Evolutionary conservation across 306 rosid genomes (phyloP).

Genomic region (Vigna unguiculata): DNA sequence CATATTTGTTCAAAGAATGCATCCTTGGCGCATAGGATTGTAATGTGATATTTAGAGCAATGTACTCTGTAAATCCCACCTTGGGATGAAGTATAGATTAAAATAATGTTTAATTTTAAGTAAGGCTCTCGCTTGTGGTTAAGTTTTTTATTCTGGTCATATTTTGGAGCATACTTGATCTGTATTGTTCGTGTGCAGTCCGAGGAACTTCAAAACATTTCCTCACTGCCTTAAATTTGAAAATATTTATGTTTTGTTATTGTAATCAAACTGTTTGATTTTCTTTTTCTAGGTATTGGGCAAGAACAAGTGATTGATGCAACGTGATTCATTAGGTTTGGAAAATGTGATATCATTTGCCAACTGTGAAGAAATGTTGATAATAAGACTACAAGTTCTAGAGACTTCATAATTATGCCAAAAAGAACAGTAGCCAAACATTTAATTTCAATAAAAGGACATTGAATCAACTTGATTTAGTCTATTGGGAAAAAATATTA

Average conservation of each 20-base stretch:
- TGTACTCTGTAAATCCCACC: slow-evolving; percentile 62
- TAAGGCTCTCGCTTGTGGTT: not conserved
- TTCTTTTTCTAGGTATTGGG: not conserved
- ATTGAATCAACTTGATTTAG: too few species aligned
- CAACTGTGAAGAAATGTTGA: too few species aligned
- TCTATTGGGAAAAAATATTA: too few species aligned
- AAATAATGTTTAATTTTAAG: slow-evolving; percentile 51
- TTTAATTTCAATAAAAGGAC: too few species aligned
- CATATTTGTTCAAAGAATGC: slow-evolving; percentile 30
- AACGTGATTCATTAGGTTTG: not conserved
- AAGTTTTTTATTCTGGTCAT: not conserved
- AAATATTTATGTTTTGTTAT: too few species aligned
- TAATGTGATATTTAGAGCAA: slow-evolving; percentile 36
- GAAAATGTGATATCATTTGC: too few species aligned
- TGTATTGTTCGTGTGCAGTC: not conserved
- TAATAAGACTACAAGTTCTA: too few species aligned
- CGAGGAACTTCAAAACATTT: not conserved
- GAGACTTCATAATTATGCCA: too few species aligned
- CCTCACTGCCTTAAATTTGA: not conserved
- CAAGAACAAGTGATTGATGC: not conserved
- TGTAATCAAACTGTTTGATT: not conserved
- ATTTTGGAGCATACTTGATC: too few species aligned
- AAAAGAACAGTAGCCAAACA: too few species aligned
- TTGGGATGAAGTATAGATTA: slow-evolving; percentile 60
- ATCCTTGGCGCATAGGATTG: slow-evolving; percentile 18